Evolutionary conservation across 2,329 filamentous ascomycete genomes (phyloP).

Genomic region (Acrocalymma vagum): DNA sequence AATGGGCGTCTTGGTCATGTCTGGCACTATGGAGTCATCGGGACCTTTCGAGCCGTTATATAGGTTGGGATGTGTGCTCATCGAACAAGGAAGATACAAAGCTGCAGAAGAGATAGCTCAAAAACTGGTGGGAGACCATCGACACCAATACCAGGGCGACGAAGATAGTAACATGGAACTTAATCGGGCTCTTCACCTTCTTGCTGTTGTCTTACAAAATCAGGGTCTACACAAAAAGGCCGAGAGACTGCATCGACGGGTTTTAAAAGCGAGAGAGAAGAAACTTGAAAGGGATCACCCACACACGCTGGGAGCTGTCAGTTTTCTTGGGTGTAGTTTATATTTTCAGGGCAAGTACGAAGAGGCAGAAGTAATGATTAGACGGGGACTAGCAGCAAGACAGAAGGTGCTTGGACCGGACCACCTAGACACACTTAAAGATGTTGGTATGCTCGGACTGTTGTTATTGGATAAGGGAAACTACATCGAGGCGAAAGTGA

Average conservation of each 20-base stretch:
- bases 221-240: slow-evolving; percentile 21
- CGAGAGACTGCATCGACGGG: slow-evolving; percentile 13
- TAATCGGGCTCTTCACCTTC: slow-evolving; percentile 15
- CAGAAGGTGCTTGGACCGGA: too few species aligned
- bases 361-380: too few species aligned
- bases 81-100: slow-evolving; percentile 24
- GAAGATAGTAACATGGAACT: slow-evolving; percentile 8
- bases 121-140: slow-evolving; percentile 16
- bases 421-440: too few species aligned
- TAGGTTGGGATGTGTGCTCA: slow-evolving; percentile 16
- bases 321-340: too few species aligned
- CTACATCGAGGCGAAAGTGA: slow-evolving; percentile 13
- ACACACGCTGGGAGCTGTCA: neutral
- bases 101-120: slow-evolving; percentile 21
- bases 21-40: slow-evolving; percentile 2
- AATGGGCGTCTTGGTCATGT: slow-evolving; percentile 12
- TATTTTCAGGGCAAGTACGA: too few species aligned
- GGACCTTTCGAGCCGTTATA: slow-evolving; percentile 9
- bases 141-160: slow-evolving; percentile 6
- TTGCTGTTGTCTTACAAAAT: slow-evolving; percentile 11
- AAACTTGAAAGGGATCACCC: slow-evolving; percentile 3
- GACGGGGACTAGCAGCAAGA: too few species aligned
- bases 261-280: slow-evolving; percentile 4
- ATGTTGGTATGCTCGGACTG: too few species aligned
- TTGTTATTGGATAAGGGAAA: slow-evolving; percentile 12